A percentile compares a stretch with the other conserved stretches of the same genome.
These are phyloP conservation scores for Teunomyces atbi DNA, from an alignment of 805 yeast genomes.

Conservation along the genomic window DNA sequence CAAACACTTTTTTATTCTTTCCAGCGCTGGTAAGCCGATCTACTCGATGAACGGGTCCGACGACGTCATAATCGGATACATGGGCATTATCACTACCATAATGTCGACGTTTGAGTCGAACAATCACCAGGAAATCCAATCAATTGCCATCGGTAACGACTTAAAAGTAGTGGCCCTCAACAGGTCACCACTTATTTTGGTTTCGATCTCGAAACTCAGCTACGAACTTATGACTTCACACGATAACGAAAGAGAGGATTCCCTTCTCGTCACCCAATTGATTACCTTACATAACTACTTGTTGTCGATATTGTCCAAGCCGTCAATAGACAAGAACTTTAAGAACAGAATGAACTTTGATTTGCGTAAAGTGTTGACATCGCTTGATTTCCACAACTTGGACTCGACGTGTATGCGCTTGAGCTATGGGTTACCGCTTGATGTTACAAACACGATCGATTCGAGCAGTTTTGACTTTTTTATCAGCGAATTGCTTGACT, in stretches of 20 bases:
- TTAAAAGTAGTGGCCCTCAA: slow-evolving; percentile 56
- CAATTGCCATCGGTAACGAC: slow-evolving; percentile 52
- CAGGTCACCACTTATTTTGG: slow-evolving; percentile 67
- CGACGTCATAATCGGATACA: slow-evolving; percentile 62
- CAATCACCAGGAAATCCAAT: slow-evolving; percentile 38
- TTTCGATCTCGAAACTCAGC: slow-evolving; percentile 57
- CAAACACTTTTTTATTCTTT: slow-evolving; percentile 77
- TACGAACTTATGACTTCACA: slow-evolving; percentile 44
- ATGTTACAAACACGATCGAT: slow-evolving; percentile 5
- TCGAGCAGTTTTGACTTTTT: slow-evolving; percentile 24
- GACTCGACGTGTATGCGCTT: slow-evolving; percentile 50
- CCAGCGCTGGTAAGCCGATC: slow-evolving; percentile 86
- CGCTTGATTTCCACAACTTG: slow-evolving; percentile 70
- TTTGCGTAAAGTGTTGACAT: slow-evolving; percentile 68
- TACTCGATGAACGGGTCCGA: slow-evolving; percentile 76
- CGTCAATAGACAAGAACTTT: slow-evolving; percentile 69
- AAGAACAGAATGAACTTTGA: slow-evolving; percentile 76
- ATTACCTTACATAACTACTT: slow-evolving; percentile 73
- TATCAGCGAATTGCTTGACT: slow-evolving; percentile 28
- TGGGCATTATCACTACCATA: slow-evolving; percentile 80
- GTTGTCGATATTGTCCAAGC: slow-evolving; percentile 79
- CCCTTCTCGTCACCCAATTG: slow-evolving; percentile 48
- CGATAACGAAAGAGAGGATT: slow-evolving; percentile 13
- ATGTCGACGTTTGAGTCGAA: slow-evolving; percentile 62
- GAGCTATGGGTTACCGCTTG: slow-evolving; percentile 30